A percentile compares a stretch with the other conserved stretches of the same genome.
These are phyloP conservation scores for Cryptococcus depauperatus DNA, from an alignment of 1,284 basidiomycete species.

Conservation along the genomic window DNA sequence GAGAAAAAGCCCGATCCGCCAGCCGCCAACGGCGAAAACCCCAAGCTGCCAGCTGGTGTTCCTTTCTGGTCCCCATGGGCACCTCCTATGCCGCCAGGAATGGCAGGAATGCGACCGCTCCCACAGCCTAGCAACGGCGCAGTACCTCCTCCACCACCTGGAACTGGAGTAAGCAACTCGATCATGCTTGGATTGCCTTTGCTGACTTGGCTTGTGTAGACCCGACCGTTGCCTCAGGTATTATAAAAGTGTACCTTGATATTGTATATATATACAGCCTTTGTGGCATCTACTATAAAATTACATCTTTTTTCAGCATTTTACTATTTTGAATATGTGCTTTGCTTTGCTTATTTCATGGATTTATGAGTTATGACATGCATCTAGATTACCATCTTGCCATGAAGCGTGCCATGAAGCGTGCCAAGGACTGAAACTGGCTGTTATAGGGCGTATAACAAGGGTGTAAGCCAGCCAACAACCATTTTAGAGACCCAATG, in stretches of 20 bases:
- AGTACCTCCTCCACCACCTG: conserved; percentile 13
- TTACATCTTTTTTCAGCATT: neutral
- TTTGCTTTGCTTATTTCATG: neutral
- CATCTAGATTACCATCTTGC: neutral
- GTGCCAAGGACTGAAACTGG: no score
- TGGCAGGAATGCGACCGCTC: conserved; percentile 11
- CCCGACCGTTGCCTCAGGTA: conserved; percentile 12
- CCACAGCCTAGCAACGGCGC: conserved; percentile 12
- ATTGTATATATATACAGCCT: neutral
- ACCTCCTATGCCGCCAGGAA: conserved; percentile 11
- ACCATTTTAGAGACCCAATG: no score
- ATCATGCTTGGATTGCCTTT: neutral
- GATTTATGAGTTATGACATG: neutral
- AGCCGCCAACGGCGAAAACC: no score
- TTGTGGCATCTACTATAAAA: neutral
- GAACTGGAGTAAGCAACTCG: conserved; percentile 6
- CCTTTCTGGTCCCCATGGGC: conserved; percentile 16
- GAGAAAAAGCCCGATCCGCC: conserved; percentile 2
- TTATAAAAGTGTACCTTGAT: neutral
- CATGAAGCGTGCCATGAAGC: no score
- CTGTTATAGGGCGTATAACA: no score
- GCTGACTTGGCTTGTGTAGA: conserved; percentile 5
- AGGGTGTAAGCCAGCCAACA: no score
- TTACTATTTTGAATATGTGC: neutral
- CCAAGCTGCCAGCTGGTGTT: conserved; percentile 12